Evolutionary conservation across 192 early-diverging fungal genomes (phyloP).

Genomic region (Dissophora ornata): DNA sequence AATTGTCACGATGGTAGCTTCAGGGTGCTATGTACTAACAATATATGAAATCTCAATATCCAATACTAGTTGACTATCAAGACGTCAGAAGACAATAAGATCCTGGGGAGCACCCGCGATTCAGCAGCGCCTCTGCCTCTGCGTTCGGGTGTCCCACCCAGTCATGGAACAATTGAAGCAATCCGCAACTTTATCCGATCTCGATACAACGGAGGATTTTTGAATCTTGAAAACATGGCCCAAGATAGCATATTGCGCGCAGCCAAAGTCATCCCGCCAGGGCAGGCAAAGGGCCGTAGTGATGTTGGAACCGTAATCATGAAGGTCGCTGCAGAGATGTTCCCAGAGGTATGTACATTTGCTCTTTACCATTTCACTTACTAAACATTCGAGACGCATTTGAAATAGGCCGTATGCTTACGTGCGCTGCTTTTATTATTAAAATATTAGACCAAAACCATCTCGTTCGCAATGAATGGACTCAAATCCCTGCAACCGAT

Average conservation of each 20-base stretch:
- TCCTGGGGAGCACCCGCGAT: neutral
- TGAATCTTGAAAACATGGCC: conserved; percentile 42
- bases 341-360: conserved; percentile 37
- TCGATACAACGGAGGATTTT: conserved; percentile 22
- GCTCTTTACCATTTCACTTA: no score
- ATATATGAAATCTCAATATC: neutral
- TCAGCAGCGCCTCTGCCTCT: neutral
- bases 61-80: conserved; percentile 1
- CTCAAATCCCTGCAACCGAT: conserved; percentile 44
- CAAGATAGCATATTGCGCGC: conserved; percentile 16
- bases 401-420: no score
- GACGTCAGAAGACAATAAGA: conserved; percentile 14
- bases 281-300: conserved; percentile 1
- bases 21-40: no score
- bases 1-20: no score
- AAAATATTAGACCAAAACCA: conserved; percentile 39
- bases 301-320: conserved; percentile 42
- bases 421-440: neutral
- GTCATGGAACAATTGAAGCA: conserved; percentile 14
- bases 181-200: conserved; percentile 27
- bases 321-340: conserved; percentile 29
- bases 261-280: conserved; percentile 23
- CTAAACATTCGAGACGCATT: no score
- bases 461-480: conserved; percentile 55
- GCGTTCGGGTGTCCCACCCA: neutral